phyloP scores from a whole-genome alignment of 176 grass and related monocot genomes.

The Zea mays region DNA sequence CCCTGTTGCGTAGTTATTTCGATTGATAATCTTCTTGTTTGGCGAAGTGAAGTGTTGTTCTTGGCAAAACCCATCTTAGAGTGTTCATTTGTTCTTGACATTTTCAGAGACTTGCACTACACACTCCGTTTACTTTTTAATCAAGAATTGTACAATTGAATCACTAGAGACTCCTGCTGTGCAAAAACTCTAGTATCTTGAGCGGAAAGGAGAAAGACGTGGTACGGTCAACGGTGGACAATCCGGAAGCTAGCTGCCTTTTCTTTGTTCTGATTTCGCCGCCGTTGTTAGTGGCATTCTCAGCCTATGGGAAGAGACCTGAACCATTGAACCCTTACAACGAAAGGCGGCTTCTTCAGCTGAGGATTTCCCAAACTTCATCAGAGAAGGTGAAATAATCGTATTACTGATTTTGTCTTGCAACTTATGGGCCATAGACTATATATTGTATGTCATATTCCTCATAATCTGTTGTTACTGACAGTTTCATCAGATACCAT shows the following conservation, averaged over 20 bases:
- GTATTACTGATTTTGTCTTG: neutral
- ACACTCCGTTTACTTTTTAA: too few relatives aligned
- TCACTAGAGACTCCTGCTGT: neutral
- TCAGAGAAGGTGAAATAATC: slow-evolving; percentile 76
- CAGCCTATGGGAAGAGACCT: slow-evolving; percentile 54
- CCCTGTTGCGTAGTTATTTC: neutral
- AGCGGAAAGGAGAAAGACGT: slow-evolving; percentile 2
- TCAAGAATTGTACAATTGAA: slow-evolving; percentile 6
- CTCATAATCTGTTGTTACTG: neutral
- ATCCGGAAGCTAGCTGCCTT: slow-evolving; percentile 58
- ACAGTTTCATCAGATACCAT: neutral
- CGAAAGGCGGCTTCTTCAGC: slow-evolving; percentile 81
- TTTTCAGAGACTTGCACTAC: too few relatives aligned
- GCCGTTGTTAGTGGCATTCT: slow-evolving; percentile 33
- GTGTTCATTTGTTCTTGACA: too few relatives aligned
- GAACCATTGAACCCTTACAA: slow-evolving; percentile 68
- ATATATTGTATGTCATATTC: neutral
- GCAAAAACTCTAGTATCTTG: slow-evolving; percentile 42
- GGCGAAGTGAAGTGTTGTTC: neutral
- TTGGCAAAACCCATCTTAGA: neutral
- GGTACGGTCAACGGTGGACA: slow-evolving; percentile 24
- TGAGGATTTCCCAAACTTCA: slow-evolving; percentile 80
- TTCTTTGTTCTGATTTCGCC: slow-evolving; percentile 47
- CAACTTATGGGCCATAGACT: neutral
- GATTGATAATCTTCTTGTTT: neutral